Evolutionary conservation across 768 basidiomycete species (phyloP).

Genomic region (Tulasnella calospora): DNA sequence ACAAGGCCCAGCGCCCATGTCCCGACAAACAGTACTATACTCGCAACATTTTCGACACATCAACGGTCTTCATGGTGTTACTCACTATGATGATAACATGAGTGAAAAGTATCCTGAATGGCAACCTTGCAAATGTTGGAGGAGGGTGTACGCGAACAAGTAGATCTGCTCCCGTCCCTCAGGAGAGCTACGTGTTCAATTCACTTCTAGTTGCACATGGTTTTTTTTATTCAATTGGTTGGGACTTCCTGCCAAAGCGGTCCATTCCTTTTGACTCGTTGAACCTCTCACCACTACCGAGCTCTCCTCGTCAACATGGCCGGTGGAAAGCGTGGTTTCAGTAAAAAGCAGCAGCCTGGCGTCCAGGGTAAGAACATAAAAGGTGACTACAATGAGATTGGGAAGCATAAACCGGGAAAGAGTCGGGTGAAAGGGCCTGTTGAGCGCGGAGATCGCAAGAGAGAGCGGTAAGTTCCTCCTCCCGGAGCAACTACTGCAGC

Average conservation of each 20-base stretch:
- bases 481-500: too few species aligned
- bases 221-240: neutral
- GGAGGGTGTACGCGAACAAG: neutral
- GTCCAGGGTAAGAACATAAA: too few species aligned
- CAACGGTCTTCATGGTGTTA: too few species aligned
- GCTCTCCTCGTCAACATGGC: neutral
- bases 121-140: neutral
- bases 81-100: neutral
- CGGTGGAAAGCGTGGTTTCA: neutral
- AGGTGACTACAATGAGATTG: too few species aligned
- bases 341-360: neutral
- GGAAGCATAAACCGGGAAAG: too few species aligned
- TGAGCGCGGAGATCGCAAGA: too few species aligned
- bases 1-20: too few species aligned
- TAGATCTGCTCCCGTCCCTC: neutral
- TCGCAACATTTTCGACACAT: too few species aligned
- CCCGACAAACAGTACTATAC: too few species aligned
- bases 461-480: too few species aligned
- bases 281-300: neutral
- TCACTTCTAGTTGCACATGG: neutral
- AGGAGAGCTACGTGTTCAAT: neutral
- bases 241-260: neutral
- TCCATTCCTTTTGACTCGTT: neutral
- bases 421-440: too few species aligned
- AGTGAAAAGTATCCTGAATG: neutral